A percentile compares a stretch with the other conserved stretches of the same genome.
These are phyloP conservation scores for Tylopilus sp. DNA, from an alignment of 768 basidiomycete genomes.

Conservation along the genomic window DNA sequence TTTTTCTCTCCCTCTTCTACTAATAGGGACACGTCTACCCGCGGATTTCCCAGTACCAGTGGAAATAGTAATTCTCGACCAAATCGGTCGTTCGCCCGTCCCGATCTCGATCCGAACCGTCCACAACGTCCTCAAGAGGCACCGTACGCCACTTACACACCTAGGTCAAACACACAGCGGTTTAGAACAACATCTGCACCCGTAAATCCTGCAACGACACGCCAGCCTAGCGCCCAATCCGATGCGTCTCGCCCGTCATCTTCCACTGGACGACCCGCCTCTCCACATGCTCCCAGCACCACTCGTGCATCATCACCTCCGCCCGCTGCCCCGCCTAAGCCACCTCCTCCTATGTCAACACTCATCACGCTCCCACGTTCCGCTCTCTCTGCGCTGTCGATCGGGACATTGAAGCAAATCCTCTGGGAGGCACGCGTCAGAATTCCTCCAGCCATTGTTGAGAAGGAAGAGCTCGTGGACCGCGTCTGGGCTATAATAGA, in stretches of 20 bases:
- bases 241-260: conserved; percentile 17
- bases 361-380: conserved; percentile 61
- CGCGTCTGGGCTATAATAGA: conserved; percentile 63
- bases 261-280: conserved; percentile 11
- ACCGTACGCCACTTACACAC: conserved; percentile 9
- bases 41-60: conserved; percentile 8
- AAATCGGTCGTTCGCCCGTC: conserved; percentile 49
- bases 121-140: conserved; percentile 24
- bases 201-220: conserved; percentile 10
- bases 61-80: conserved; percentile 21
- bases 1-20: conserved; percentile 15
- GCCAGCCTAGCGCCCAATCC: not conserved
- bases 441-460: conserved; percentile 52
- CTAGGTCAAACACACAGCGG: conserved; percentile 18
- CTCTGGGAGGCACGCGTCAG: conserved; percentile 79
- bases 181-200: conserved; percentile 24
- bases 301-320: conserved; percentile 12
- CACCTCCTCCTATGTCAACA: conserved; percentile 55
- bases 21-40: conserved; percentile 14
- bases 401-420: conserved; percentile 72
- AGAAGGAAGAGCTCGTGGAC: conserved; percentile 80
- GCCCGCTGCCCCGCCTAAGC: conserved; percentile 35
- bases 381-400: conserved; percentile 57
- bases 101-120: conserved; percentile 55
- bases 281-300: conserved; percentile 7